Percentiles rank a stretch among this genome's conserved stretches.
Conservation (phyloP, 129 eudicot species). For the Flaveria ramosissima region DNA sequence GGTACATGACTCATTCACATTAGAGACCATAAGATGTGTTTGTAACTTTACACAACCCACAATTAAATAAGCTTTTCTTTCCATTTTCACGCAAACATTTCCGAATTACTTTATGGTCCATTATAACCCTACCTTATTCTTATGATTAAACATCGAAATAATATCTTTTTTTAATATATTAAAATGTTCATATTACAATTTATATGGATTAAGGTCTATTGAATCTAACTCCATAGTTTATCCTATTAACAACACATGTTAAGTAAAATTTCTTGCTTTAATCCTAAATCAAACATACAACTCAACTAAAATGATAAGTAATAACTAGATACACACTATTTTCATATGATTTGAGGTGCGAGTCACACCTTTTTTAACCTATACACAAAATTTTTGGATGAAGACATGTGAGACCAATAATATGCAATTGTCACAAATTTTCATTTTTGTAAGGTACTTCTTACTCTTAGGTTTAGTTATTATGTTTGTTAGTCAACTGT, state of each 20-base stretch:
- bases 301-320: not conserved
- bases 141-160: not conserved
- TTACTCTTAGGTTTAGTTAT: not conserved
- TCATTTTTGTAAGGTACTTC: not conserved
- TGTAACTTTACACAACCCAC: no score
- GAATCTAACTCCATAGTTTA: not conserved
- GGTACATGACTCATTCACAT: not conserved
- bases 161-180: not conserved
- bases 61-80: not conserved
- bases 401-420: not conserved
- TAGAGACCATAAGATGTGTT: no score
- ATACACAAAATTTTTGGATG: not conserved
- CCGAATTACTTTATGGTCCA: not conserved
- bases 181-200: not conserved
- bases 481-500: no score
- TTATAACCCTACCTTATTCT: not conserved
- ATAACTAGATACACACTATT: not conserved
- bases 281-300: not conserved
- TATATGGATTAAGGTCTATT: not conserved
- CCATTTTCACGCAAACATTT: not conserved
- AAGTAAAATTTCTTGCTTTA: not conserved
- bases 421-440: not conserved
- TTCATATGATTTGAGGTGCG: not conserved
- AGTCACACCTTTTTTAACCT: not conserved
- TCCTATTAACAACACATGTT: not conserved